These are phyloP conservation scores for Noccaea caerulescens DNA, from an alignment of 345 rosid genomes.

Conservation along the genomic window DNA sequence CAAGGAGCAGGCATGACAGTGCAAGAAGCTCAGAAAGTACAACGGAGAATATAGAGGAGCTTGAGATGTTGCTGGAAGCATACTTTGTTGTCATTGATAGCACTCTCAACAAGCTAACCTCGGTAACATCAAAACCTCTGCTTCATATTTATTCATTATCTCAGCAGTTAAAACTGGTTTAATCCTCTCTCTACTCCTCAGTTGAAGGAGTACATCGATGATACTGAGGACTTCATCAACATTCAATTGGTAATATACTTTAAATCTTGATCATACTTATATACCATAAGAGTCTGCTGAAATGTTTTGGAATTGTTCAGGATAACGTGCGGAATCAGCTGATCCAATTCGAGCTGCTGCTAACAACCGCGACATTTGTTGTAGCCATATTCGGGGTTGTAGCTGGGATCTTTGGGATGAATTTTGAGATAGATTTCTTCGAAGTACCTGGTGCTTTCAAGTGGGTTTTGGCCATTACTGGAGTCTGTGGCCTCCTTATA, in stretches of 20 bases:
- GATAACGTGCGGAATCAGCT: conserved; percentile 96
- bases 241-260: conserved; percentile 74
- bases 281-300: conserved; percentile 13
- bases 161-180: conserved; percentile 14
- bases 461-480: conserved; percentile 91
- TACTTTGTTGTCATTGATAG: conserved; percentile 97
- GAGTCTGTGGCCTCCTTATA: conserved; percentile 56
- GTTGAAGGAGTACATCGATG: conserved; percentile 98
- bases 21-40: conserved; percentile 76
- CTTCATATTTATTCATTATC: not conserved
- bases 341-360: conserved; percentile 91
- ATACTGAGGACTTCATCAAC: conserved; percentile 97
- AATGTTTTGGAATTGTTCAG: conserved; percentile 45
- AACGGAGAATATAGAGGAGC: conserved; percentile 83
- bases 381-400: conserved; percentile 98
- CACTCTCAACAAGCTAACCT: conserved; percentile 93
- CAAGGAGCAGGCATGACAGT: conserved; percentile 94
- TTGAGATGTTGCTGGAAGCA: conserved; percentile 99
- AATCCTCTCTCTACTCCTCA: conserved; percentile 46
- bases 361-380: conserved; percentile 92
- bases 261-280: not conserved
- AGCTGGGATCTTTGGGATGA: conserved; percentile 98
- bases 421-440: conserved; percentile 69
- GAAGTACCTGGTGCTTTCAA: conserved; percentile 68
- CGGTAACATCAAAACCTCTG: conserved; percentile 52